Percentiles rank a stretch among this genome's conserved stretches.
phyloP scores from a whole-genome alignment of 2,329 filamentous ascomycete species.

The Phialophora macrospora region DNA sequence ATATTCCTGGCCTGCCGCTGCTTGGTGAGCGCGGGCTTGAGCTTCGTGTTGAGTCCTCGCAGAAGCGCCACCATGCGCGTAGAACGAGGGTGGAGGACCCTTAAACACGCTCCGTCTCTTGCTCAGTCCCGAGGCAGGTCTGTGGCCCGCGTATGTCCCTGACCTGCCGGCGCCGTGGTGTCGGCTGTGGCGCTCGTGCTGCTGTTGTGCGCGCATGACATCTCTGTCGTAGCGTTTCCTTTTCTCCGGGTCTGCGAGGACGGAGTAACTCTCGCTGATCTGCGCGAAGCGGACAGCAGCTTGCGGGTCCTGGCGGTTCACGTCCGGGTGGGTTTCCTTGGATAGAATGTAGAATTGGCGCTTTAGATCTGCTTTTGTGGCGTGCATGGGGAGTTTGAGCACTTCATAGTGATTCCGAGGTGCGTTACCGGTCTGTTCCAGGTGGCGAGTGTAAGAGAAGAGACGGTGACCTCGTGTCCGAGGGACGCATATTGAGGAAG shows the following conservation, averaged over 20 bases:
- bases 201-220: conserved; percentile 46
- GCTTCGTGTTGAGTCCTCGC: conserved; percentile 70
- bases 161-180: conserved; percentile 41
- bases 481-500: not conserved
- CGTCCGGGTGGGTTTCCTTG: conserved; percentile 90
- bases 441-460: conserved; percentile 31
- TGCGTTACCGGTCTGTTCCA: conserved; percentile 24
- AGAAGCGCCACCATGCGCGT: conserved; percentile 64
- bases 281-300: conserved; percentile 78
- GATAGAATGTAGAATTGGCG: conserved; percentile 92
- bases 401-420: conserved; percentile 77
- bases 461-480: conserved; percentile 5
- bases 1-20: conserved; percentile 14
- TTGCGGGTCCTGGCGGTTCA: conserved; percentile 75
- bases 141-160: conserved; percentile 42
- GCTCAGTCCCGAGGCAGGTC: conserved; percentile 80
- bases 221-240: conserved; percentile 79
- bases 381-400: conserved; percentile 71
- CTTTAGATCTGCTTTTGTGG: conserved; percentile 79
- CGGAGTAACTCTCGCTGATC: conserved; percentile 81
- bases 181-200: conserved; percentile 41
- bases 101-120: conserved; percentile 75
- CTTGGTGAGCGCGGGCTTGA: conserved; percentile 61
- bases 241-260: conserved; percentile 73
- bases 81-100: conserved; percentile 89